Conservation (phyloP, 192 early-diverging fungal species). For the Backusella mclennaniae region DNA sequence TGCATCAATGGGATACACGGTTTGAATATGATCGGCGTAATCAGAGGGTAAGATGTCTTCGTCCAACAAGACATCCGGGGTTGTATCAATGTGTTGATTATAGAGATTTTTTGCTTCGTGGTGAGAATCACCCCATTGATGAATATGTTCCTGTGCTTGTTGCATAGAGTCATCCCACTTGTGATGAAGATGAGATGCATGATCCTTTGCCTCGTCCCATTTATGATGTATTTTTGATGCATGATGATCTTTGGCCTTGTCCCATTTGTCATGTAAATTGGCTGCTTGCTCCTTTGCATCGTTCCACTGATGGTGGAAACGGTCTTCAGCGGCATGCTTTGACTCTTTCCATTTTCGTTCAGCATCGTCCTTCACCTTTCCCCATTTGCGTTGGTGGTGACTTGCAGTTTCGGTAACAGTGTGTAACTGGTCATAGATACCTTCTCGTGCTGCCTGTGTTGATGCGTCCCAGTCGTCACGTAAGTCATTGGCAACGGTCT, state of each 20-base stretch:
- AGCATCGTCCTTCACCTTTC: not conserved
- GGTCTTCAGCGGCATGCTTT: not conserved
- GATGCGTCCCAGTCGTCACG: not conserved
- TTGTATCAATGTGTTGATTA: not conserved
- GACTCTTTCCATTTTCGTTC: not conserved
- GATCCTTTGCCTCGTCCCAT: not conserved
- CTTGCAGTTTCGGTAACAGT: not conserved
- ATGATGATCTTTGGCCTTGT: not conserved
- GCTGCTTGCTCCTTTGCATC: not conserved
- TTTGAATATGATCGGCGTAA: not conserved
- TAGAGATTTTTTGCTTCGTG: not conserved
- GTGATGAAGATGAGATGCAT: not conserved
- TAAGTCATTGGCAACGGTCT: not conserved
- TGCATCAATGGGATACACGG: not conserved
- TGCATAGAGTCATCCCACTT: not conserved
- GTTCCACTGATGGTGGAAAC: not conserved
- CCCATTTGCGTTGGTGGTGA: not conserved
- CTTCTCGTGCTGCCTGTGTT: not conserved
- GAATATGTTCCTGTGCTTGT: not conserved
- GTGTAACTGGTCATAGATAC: not conserved
- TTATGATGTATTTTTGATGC: not conserved
- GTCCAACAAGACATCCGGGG: not conserved
- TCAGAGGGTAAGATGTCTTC: not conserved
- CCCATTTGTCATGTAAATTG: not conserved
- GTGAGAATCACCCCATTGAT: not conserved